A percentile compares a stretch with the other conserved stretches of the same genome.
These are phyloP conservation scores for Phylloporus sp. DNA, from an alignment of 1,284 basidiomycete species.

Conservation along the genomic window DNA sequence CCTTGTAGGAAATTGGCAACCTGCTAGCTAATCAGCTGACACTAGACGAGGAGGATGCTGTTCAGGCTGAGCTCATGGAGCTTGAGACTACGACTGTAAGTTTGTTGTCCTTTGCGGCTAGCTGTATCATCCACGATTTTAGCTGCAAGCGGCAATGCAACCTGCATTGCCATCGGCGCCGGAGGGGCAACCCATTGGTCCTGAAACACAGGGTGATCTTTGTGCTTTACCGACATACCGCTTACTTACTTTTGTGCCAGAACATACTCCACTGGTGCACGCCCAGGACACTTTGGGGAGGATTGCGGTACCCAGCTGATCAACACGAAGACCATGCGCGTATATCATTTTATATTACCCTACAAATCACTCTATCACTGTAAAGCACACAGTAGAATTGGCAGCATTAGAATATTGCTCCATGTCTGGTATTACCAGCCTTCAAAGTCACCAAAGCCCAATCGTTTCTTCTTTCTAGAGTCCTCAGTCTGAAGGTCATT, in stretches of 20 bases:
- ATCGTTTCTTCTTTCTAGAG: constrained; percentile 73
- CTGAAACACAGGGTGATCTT: constrained; percentile 39
- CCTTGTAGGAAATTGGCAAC: constrained; percentile 85
- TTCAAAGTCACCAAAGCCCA: constrained; percentile 84
- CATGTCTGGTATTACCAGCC: constrained; percentile 59
- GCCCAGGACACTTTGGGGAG: constrained; percentile 12
- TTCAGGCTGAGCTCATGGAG: constrained; percentile 80
- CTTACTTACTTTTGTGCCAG: constrained; percentile 20
- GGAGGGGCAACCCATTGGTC: constrained; percentile 47
- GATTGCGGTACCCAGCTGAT: constrained; percentile 35
- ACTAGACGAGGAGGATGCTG: constrained; percentile 92
- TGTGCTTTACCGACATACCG: neutral
- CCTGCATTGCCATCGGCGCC: constrained; percentile 48
- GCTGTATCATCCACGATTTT: constrained; percentile 16
- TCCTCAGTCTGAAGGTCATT: constrained; percentile 47
- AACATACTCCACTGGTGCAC: neutral
- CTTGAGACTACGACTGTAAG: constrained; percentile 72
- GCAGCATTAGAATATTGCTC: constrained; percentile 6
- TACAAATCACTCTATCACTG: constrained; percentile 18
- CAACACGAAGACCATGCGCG: constrained; percentile 2
- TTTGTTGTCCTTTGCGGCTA: constrained; percentile 12
- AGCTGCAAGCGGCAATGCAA: constrained; percentile 19
- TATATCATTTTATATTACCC: constrained; percentile 13
- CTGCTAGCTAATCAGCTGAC: constrained; percentile 85
- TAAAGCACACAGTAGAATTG: constrained; percentile 20